Evolutionary conservation across 2,329 filamentous ascomycete genomes (phyloP), one percentile per base, ranked within the genome.

Genomic region (Colletotrichum echinochloae): DNA sequence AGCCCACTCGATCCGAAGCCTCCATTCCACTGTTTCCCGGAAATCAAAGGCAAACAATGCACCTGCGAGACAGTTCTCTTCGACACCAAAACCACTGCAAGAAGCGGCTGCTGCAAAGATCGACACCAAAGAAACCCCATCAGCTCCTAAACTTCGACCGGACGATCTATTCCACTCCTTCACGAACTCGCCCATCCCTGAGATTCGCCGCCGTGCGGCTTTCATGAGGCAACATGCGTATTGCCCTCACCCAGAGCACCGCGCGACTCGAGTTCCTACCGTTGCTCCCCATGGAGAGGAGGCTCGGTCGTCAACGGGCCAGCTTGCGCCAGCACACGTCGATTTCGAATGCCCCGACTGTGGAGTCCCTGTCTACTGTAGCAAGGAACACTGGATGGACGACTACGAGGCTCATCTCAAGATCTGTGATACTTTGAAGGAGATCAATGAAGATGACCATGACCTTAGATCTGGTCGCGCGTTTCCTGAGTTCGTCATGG

Each of bases 361-460:
- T 76, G 96, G 96, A 18, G 89, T 98, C 51, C 95, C 97, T 0
- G 91, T 97, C 8, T 97, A 96, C 79, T 99, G 96, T 83, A 95
- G 90, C 75, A 93, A 98, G 81, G 92, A 94, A 75, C 96, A 99
- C 80, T 98, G 95, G 93, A 94, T 93, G 79, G 94, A 97, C 75
- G 94, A 98, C 80, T 99, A 97, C 78, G 95, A 98, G 81, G 88
- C 91, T 23, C 96, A 99, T 81, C 81, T 99, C 71, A 89, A 98
- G 78, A 91, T 99, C 44, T 99, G 96, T 80, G 95, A 99, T 77
- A 93, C 93, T 0, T 84, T 99, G 66, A 87, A 92, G 74, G 92
- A 98, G 82, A 95, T 97, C 82, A 99, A 99, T 75, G 96, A 99
- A 83, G 96, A 99, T 78, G 96, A 99, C 75, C 97, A 99, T 78